phyloP scores from a whole-genome alignment of 768 basidiomycete species.

The Pulveroboletus sp. region DNA sequence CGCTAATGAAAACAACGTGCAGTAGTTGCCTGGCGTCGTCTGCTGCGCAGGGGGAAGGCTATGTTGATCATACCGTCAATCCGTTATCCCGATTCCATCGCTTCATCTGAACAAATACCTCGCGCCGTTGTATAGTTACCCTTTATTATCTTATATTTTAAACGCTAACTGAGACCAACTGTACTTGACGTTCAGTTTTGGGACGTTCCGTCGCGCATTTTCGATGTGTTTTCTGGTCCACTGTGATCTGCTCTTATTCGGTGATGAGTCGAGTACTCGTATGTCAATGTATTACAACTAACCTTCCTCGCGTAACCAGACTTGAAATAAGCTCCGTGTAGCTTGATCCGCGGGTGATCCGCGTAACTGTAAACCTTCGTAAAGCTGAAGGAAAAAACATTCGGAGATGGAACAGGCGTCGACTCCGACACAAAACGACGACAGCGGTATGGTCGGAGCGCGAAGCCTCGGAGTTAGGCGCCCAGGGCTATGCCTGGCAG shows the following conservation, averaged over 20 bases:
- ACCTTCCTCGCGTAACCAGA: conserved; percentile 10
- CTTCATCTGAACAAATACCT: conserved; percentile 18
- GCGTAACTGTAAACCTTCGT: conserved; percentile 24
- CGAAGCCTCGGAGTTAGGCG: neutral
- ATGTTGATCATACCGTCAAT: conserved; percentile 8
- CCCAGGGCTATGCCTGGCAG: neutral
- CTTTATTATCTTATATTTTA: conserved; percentile 32
- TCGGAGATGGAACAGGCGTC: conserved; percentile 26
- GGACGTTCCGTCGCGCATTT: conserved; percentile 2
- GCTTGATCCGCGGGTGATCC: conserved; percentile 24
- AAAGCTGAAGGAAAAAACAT: conserved; percentile 8
- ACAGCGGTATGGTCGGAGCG: neutral
- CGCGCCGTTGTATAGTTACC: conserved; percentile 24
- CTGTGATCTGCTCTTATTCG: conserved; percentile 7
- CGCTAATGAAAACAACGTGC: conserved; percentile 4
- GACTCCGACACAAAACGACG: conserved; percentile 20
- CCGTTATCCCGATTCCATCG: conserved; percentile 2
- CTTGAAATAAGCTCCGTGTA: conserved; percentile 9
- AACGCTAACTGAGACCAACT: conserved; percentile 24
- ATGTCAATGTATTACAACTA: conserved; percentile 1
- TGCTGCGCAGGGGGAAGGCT: neutral
- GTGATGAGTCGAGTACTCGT: conserved; percentile 5
- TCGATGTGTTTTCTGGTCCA: conserved; percentile 4
- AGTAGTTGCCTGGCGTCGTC: conserved; percentile 1
- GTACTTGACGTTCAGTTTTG: conserved; percentile 14